Base-by-base conservation (phyloP, 495 filamentous ascomycete species). In the Penicillium turbatum region DNA sequence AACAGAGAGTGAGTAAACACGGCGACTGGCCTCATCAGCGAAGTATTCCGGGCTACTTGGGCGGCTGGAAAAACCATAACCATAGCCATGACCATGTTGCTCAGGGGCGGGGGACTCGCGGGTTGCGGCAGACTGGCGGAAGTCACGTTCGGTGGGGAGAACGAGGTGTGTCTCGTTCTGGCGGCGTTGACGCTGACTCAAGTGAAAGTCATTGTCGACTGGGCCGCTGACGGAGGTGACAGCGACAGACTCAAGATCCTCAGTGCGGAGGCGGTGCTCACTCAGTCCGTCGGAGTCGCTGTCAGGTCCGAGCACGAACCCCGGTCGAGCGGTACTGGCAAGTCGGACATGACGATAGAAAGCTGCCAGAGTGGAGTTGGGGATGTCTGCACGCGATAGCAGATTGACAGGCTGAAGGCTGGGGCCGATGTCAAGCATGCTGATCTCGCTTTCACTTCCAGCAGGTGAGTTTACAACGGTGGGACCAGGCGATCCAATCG, bases 381-480 rank as follows among this genome's bases (percentile, higher is more conserved):
- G 17, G 16, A 21, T n/a, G 39, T 0, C 17, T 6, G 34, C n/a
- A 9, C 10, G 12, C 9, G 40, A 8, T 10, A 24, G 16, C 4
- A 13, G 1, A 16, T 43, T 2, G 21, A 19, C 2, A 29, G 34
- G 29, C 0, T 29, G 11, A 0, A 64, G 19, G 31, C 59, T 57
- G 3, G 65, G 65, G 5, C 68, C 65, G 1, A 72, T 43, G 38
- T 69, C 69, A 5, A 72, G 56, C 7, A 58, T 39, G 24, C 61
- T 68, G 55, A 72, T 68, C 6, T 72, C 64, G 30, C 65, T 66
- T 13, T 70, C 65, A 35, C n/a, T n/a, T n/a, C n/a, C n/a, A n/a
- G n/a, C n/a, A n/a, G n/a, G n/a, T n/a, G n/a, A n/a, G n/a, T n/a
- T n/a, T n/a, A n/a, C n/a, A n/a, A n/a, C n/a, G 10, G n/a, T 19